A percentile compares a stretch with the other conserved stretches of the same genome.
Evolutionary conservation across 805 yeast species (phyloP).

Genomic region (Starmerella stellata): DNA sequence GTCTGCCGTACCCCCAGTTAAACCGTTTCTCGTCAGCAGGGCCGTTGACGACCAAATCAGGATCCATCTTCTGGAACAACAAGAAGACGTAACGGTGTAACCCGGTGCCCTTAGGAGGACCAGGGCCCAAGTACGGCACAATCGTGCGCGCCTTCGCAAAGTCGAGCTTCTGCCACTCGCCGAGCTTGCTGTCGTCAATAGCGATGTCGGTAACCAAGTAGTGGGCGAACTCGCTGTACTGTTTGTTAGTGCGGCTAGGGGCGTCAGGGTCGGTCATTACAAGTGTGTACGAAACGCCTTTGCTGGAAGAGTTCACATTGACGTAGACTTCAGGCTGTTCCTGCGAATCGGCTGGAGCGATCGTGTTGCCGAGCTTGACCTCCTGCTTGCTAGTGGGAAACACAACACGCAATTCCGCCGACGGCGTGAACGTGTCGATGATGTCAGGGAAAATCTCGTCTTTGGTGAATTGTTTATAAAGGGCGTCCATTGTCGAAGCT

Average conservation of each 20-base stretch:
- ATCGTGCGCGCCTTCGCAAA: slow-evolving; percentile 28
- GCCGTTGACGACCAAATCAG: slow-evolving; percentile 16
- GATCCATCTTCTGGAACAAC: slow-evolving; percentile 47
- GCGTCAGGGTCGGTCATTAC: slow-evolving; percentile 90
- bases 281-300: slow-evolving; percentile 44
- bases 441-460: slow-evolving; percentile 31
- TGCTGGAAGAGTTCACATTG: slow-evolving; percentile 34
- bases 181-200: slow-evolving; percentile 17
- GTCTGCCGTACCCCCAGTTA: slow-evolving; percentile 73
- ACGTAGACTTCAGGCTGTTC: slow-evolving; percentile 46
- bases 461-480: slow-evolving; percentile 10
- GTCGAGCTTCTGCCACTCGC: slow-evolving; percentile 18
- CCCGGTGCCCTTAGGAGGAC: slow-evolving; percentile 75
- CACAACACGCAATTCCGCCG: slow-evolving; percentile 37
- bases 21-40: slow-evolving; percentile 33
- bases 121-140: slow-evolving; percentile 60
- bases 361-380: slow-evolving; percentile 64
- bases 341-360: slow-evolving; percentile 50
- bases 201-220: slow-evolving; percentile 34
- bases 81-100: slow-evolving; percentile 73
- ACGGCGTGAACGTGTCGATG: slow-evolving; percentile 19
- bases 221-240: slow-evolving; percentile 79
- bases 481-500: not conserved
- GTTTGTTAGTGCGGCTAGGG: slow-evolving; percentile 62
- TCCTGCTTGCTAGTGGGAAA: slow-evolving; percentile 34